phyloP scores from a whole-genome alignment of 805 yeast species.

The Barnettozyma sucrosica region DNA sequence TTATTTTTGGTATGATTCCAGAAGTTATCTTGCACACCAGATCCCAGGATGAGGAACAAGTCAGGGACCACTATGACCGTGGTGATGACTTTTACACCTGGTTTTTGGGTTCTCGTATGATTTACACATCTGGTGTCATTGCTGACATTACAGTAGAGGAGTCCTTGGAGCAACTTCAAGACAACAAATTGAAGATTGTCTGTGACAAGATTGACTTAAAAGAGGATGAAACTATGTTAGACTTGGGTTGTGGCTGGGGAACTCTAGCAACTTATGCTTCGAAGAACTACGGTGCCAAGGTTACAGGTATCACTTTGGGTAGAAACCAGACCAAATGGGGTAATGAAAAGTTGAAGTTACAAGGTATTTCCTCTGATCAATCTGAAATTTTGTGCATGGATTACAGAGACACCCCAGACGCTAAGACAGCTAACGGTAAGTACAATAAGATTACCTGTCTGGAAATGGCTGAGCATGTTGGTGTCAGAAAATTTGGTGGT shows the following conservation, averaged over 20 bases:
- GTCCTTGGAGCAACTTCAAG: constrained; percentile 76
- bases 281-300: constrained; percentile 73
- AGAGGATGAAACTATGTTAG: constrained; percentile 70
- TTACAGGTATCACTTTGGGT: constrained; percentile 87
- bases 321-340: constrained; percentile 91
- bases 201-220: constrained; percentile 78
- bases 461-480: constrained; percentile 97
- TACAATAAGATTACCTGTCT: constrained; percentile 86
- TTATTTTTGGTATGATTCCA: constrained; percentile 83
- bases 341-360: constrained; percentile 57
- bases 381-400: constrained; percentile 75
- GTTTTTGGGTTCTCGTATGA: constrained; percentile 93
- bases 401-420: constrained; percentile 84
- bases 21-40: constrained; percentile 89
- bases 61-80: constrained; percentile 91
- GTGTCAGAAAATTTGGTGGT: constrained; percentile 72
- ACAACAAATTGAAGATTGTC: constrained; percentile 80
- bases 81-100: constrained; percentile 93
- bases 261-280: constrained; percentile 83
- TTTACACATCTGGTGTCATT: constrained; percentile 84
- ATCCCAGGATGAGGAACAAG: constrained; percentile 95
- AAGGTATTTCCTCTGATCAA: constrained; percentile 65
- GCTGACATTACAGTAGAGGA: constrained; percentile 66
- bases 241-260: constrained; percentile 96
- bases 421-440: constrained; percentile 38